These are phyloP conservation scores for Ceratonia siliqua DNA, from an alignment of 306 rosid genomes.

Conservation along the genomic window DNA sequence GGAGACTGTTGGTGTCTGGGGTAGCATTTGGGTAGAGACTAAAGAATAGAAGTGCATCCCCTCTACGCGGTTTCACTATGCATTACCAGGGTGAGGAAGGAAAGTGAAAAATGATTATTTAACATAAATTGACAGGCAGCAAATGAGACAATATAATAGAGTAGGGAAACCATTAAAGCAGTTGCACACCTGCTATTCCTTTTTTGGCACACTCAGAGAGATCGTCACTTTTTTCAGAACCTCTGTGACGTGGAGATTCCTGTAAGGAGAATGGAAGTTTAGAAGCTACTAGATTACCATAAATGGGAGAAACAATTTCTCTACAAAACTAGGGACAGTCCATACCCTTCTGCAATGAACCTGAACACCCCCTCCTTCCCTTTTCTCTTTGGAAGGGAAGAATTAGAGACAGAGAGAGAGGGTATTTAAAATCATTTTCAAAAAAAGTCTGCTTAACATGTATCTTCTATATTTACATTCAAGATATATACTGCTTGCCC, in stretches of 20 bases:
- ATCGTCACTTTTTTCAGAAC: constrained; percentile 50
- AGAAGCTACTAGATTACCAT: constrained; percentile 31
- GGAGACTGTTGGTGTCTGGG: constrained; percentile 87
- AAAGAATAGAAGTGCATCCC: constrained; percentile 98
- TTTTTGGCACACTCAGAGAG: constrained; percentile 94
- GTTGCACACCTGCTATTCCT: constrained; percentile 81
- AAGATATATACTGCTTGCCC: neutral
- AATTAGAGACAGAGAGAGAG: constrained; percentile 10
- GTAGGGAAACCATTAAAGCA: constrained; percentile 9
- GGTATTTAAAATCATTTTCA: constrained; percentile 6
- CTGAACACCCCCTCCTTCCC: neutral
- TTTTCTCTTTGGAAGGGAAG: neutral
- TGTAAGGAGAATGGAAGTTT: constrained; percentile 38
- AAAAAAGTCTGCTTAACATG: constrained; percentile 4
- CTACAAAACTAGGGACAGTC: neutral
- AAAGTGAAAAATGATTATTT: constrained; percentile 9
- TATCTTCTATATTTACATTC: constrained; percentile 6
- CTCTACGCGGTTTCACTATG: constrained; percentile 86
- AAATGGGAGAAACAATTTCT: neutral
- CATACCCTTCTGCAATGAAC: neutral
- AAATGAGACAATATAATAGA: constrained; percentile 9
- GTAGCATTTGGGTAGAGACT: constrained; percentile 74
- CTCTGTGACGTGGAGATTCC: constrained; percentile 65
- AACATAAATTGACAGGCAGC: constrained; percentile 12
- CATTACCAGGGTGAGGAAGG: constrained; percentile 23